These are phyloP conservation scores for Globisporangium takayamanum DNA, from an alignment of 352 stramenopile genomes.

Conservation along the genomic window DNA sequence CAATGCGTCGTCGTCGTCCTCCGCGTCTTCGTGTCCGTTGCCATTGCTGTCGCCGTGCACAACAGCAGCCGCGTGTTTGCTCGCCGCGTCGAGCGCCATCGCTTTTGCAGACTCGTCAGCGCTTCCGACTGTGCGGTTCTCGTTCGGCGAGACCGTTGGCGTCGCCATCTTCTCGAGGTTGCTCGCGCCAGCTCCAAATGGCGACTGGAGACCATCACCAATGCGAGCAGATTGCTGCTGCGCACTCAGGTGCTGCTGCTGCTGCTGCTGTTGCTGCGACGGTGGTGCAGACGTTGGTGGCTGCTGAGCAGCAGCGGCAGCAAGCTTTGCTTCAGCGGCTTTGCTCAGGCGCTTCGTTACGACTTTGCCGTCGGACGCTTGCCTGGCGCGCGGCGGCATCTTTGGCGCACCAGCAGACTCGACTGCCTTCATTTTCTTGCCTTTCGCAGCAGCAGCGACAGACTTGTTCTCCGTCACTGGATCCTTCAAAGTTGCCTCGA, in stretches of 20 bases:
- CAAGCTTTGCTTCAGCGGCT: slow-evolving; percentile 8
- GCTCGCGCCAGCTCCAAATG: slow-evolving; percentile 5
- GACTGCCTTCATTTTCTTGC: slow-evolving; percentile 10
- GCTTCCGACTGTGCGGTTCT: slow-evolving; percentile 6
- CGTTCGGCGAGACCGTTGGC: slow-evolving; percentile 12
- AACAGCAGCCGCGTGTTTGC: slow-evolving; percentile 2
- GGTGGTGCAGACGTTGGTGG: background rate
- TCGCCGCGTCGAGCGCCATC: slow-evolving; percentile 11
- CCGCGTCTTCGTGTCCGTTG: background rate
- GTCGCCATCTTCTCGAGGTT: slow-evolving; percentile 14
- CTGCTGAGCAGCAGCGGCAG: slow-evolving; percentile 2
- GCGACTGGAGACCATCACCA: slow-evolving; percentile 13
- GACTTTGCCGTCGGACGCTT: slow-evolving; percentile 2
- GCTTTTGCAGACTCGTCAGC: slow-evolving; percentile 9
- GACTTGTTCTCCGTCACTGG: too few relatives aligned
- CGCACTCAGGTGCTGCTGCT: background rate
- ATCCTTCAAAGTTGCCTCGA: too few relatives aligned
- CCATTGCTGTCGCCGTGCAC: background rate
- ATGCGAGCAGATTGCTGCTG: background rate
- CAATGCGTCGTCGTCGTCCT: slow-evolving; percentile 43
- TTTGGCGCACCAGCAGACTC: slow-evolving; percentile 5
- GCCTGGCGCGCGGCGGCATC: slow-evolving; percentile 11
- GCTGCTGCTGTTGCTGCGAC: background rate
- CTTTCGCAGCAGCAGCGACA: background rate
- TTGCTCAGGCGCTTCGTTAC: slow-evolving; percentile 10